Base-by-base conservation (phyloP, 257 asterid species). In the Rauvolfia tetraphylla region DNA sequence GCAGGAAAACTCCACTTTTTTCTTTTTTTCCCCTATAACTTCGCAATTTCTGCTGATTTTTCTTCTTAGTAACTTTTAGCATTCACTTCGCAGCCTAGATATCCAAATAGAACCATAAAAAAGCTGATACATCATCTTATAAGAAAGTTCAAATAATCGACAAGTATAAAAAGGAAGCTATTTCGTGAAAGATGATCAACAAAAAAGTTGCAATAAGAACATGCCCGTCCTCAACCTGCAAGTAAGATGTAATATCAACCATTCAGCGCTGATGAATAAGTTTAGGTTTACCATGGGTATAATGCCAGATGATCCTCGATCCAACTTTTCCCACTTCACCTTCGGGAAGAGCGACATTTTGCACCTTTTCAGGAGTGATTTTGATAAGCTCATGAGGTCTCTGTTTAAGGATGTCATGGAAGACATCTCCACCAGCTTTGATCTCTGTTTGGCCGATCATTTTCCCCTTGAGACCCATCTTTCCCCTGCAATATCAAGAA, bases 401-500 rank as follows among this genome's bases (percentile, higher is more conserved):
- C 39, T 69, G 15, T 36, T 59, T 62, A 33, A 78, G 33, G 31
- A 75, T 1, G 25, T 82, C 85, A 70, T 78, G 85, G 25, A 66
- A 48, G 33, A 72, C 75, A 77, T 78, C 83, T 59, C 83, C 83
- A 12, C 75, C 79, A 0, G 82, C 58, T 27, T 79, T 75, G 65
- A 79, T 75, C 71, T 67, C 79, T 2, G 78, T 79, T 73, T 73
- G 75, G 11, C 76, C 76, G 10, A 78, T 58, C 76, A 78, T 78
- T 41, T 78, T 78, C 0, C 77, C 81, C 54, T 78, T 71, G 58
- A 78, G 25, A 27, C 77, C 81, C 81, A 78, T 78, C 46, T 20
- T 12, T 65, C 31, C 53, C 9, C 53, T 22, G 17, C 0, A 46
- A 46, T 46, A 46, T 46, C 53, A 46, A 46, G 56, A 49, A 49